Conservation (phyloP, 2,329 filamentous ascomycete genomes). For the Penicillium sp. region DNA sequence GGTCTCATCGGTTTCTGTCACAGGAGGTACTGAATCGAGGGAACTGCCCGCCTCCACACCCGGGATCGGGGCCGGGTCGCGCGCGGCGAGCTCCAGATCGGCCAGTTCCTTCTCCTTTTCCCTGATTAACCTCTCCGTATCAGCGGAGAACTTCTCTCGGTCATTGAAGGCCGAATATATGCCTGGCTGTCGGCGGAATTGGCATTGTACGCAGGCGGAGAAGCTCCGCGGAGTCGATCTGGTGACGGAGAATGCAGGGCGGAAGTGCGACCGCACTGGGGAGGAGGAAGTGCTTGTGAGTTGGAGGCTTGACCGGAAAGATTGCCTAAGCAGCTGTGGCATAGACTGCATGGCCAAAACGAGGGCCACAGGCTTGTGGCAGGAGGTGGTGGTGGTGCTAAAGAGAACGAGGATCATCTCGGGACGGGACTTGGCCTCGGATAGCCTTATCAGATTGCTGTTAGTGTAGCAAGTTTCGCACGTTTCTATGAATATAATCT, state of each 20-base stretch:
- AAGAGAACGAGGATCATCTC: conserved; percentile 20
- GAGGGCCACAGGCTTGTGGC: conserved; percentile 22
- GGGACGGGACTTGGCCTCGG: conserved; percentile 17
- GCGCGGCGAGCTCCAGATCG: conserved; percentile 20
- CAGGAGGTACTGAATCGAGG: conserved; percentile 11
- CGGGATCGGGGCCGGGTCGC: conserved; percentile 19
- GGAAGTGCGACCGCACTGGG: conserved; percentile 24
- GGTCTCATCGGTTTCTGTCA: conserved; percentile 12
- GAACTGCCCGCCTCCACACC: conserved; percentile 25
- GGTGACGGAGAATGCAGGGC: conserved; percentile 23
- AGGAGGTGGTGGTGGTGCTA: conserved; percentile 15
- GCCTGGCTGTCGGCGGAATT: conserved; percentile 36
- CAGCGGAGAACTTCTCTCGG: conserved; percentile 25
- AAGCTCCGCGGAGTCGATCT: conserved; percentile 30
- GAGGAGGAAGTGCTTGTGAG: conserved; percentile 26
- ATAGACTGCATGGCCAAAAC: conserved; percentile 42
- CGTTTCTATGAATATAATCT: background rate
- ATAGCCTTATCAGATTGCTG: conserved; percentile 25
- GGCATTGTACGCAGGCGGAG: conserved; percentile 47
- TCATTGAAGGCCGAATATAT: conserved; percentile 28
- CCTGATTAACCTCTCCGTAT: conserved; percentile 17
- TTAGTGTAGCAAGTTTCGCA: background rate
- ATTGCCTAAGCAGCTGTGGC: conserved; percentile 42
- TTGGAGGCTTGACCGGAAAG: conserved; percentile 32
- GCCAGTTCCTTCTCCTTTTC: conserved; percentile 11